Evolutionary conservation across 257 asterid genomes (phyloP).

Genomic region (Primulina eburnea): DNA sequence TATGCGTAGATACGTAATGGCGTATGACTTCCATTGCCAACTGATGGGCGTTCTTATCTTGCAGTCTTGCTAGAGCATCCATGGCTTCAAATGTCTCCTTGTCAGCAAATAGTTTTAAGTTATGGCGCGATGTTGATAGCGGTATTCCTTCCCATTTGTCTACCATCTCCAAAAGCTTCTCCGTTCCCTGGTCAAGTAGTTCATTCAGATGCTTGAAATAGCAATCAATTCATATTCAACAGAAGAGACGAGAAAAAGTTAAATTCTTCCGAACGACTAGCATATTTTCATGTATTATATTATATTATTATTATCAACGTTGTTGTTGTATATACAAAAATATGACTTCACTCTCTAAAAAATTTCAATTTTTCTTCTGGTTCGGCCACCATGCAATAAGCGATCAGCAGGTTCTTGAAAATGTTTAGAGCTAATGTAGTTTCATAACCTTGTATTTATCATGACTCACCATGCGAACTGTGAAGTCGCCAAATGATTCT

Average conservation of each 20-base stretch:
- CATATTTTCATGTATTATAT: background rate
- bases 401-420: background rate
- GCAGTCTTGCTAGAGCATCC: conserved; percentile 51
- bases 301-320: too few relatives aligned
- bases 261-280: too few relatives aligned
- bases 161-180: conserved; percentile 70
- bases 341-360: background rate
- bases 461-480: conserved; percentile 69
- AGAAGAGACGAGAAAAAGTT: too few relatives aligned
- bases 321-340: too few relatives aligned
- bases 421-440: background rate
- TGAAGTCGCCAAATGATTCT: conserved; percentile 90
- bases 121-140: conserved; percentile 46
- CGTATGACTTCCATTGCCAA: conserved; percentile 84
- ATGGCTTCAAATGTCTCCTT: conserved; percentile 66
- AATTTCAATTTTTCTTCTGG: background rate
- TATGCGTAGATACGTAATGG: conserved; percentile 65
- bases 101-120: conserved; percentile 72
- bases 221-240: background rate
- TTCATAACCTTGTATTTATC: conserved; percentile 7
- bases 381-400: background rate
- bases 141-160: conserved; percentile 85
- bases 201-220: conserved; percentile 3
- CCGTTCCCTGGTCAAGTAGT: conserved; percentile 56
- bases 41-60: conserved; percentile 74